Evolutionary conservation across 73 alveolate species (phyloP).

Genomic region (Halteria grandinella): DNA sequence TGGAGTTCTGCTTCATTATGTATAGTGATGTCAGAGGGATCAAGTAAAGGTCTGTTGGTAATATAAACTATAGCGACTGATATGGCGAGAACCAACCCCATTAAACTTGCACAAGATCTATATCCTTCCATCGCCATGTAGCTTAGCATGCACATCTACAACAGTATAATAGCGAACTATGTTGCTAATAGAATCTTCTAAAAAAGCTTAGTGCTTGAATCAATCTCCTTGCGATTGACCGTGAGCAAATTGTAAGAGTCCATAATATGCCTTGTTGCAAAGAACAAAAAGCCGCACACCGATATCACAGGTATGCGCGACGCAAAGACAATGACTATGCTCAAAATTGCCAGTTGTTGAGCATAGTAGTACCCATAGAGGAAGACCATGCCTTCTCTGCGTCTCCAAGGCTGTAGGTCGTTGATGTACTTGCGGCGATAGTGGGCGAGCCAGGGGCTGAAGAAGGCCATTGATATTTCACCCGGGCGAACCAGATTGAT

Average conservation of each 20-base stretch:
- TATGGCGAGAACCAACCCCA: conserved; percentile 18
- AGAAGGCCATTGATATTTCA: conserved; percentile 81
- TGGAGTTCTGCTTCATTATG: conserved; percentile 15
- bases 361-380: conserved; percentile 96
- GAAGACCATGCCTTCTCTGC: conserved; percentile 79
- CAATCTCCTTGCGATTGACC: conserved; percentile 80
- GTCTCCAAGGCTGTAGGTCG: conserved; percentile 85
- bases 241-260: conserved; percentile 87
- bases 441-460: conserved; percentile 85
- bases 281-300: conserved; percentile 87
- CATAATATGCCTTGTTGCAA: conserved; percentile 83
- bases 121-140: background rate
- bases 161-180: conserved; percentile 35
- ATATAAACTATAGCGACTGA: background rate
- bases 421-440: conserved; percentile 85
- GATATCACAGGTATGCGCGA: conserved; percentile 85
- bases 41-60: conserved; percentile 31
- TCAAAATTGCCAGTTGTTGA: conserved; percentile 80
- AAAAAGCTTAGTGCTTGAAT: conserved; percentile 59
- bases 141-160: conserved; percentile 24
- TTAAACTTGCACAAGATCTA: conserved; percentile 14
- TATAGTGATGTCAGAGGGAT: too few species aligned
- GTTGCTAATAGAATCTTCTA: conserved; percentile 47
- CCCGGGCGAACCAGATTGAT: conserved; percentile 85
- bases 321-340: conserved; percentile 84